Evolutionary conservation across 1,284 basidiomycete genomes (phyloP).

Genomic region (Leccinum griseonigrum): DNA sequence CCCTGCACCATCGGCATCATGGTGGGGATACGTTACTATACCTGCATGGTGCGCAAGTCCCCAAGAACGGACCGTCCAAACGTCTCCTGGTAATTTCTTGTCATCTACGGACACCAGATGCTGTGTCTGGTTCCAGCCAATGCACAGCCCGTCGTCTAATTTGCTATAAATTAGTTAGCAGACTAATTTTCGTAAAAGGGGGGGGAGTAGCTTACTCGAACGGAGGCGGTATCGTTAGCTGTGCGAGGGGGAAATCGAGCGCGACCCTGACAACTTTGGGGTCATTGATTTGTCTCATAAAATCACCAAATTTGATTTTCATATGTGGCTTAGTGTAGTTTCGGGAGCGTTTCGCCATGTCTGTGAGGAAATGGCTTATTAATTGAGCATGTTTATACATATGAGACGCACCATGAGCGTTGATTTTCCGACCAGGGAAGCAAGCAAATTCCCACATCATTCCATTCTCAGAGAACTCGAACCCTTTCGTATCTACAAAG

Average conservation of each 20-base stretch:
- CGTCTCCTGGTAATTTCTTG: neutral
- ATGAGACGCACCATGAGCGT: neutral
- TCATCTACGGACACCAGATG: neutral
- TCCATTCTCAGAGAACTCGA: neutral
- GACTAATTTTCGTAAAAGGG: neutral
- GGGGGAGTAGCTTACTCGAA: neutral
- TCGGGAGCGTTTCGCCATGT: neutral
- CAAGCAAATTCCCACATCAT: neutral
- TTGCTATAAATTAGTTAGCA: neutral
- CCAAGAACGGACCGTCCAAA: neutral
- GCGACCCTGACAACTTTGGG: neutral
- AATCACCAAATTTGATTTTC: neutral
- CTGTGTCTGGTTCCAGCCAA: neutral
- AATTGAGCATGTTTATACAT: neutral
- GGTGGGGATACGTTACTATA: neutral
- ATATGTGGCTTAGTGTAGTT: neutral
- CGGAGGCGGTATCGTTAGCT: neutral
- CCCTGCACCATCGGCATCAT: neutral
- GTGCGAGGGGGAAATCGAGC: neutral
- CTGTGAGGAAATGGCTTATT: neutral
- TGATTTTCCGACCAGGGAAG: neutral
- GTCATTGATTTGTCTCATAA: neutral
- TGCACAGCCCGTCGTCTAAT: neutral
- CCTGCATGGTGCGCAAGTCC: neutral
- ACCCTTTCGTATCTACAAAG: neutral